A percentile compares a stretch with the other conserved stretches of the same genome.
Evolutionary conservation across 805 yeast species (phyloP).

Genomic region (Saccharomycopsis oosterbeekiorum): DNA sequence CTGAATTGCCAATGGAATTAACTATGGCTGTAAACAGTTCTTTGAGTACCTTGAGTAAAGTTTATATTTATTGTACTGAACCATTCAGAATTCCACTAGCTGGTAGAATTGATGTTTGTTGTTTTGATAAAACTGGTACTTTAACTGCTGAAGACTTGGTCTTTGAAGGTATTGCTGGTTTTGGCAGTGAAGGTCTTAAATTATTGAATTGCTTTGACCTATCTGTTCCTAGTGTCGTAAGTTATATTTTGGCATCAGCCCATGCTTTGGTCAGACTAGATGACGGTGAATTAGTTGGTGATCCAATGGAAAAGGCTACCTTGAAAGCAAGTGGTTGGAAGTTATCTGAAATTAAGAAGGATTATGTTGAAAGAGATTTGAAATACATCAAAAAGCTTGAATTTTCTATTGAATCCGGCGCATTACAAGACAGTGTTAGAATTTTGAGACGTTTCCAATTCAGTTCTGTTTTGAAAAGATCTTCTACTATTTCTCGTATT

Average conservation of each 20-base stretch:
- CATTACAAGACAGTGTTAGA: conserved; percentile 38
- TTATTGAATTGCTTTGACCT: conserved; percentile 35
- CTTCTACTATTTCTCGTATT: conserved; percentile 67
- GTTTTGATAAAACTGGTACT: conserved; percentile 98
- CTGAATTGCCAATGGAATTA: conserved; percentile 97
- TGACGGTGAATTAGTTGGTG: conserved; percentile 97
- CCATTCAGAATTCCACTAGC: conserved; percentile 97
- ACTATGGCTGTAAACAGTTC: conserved; percentile 97
- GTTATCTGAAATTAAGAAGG: conserved; percentile 53
- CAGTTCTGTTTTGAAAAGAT: conserved; percentile 90
- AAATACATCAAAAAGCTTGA: conserved; percentile 20
- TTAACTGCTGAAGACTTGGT: conserved; percentile 93
- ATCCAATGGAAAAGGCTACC: conserved; percentile 98
- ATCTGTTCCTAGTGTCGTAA: conserved; percentile 62
- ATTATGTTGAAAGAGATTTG: conserved; percentile 44
- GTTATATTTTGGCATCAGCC: conserved; percentile 79
- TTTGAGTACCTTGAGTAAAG: conserved; percentile 76
- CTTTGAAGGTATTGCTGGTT: conserved; percentile 93
- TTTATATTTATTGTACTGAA: conserved; percentile 91
- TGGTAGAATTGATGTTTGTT: conserved; percentile 96
- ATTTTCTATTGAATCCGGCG: conserved; percentile 7
- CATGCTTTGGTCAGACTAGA: conserved; percentile 92
- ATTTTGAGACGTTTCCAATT: conserved; percentile 94
- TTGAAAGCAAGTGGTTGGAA: conserved; percentile 80
- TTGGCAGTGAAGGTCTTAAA: conserved; percentile 41